Evolutionary conservation across 441 rosid species (phyloP).

Genomic region (Jatropha podagrica): DNA sequence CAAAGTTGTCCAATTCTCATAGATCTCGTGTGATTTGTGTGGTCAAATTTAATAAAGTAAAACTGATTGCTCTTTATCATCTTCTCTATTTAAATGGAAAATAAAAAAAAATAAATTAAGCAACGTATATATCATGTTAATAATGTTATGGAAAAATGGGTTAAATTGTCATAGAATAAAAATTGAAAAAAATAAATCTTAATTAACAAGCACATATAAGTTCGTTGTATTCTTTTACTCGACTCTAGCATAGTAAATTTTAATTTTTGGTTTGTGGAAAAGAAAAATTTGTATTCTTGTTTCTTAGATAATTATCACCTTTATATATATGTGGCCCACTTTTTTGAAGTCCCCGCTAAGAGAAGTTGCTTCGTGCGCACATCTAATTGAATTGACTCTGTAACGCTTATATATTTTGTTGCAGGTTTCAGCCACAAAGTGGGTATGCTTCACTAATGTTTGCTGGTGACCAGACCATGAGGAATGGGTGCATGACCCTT

Average conservation of each 20-base stretch:
- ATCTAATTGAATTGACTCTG: neutral
- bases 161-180: no score
- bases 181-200: no score
- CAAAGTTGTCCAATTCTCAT: neutral
- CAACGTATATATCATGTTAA: no score
- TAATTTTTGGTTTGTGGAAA: neutral
- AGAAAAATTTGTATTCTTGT: neutral
- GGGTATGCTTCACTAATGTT: conserved; percentile 2
- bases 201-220: no score
- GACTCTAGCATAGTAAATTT: no score
- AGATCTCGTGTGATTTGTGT: no score
- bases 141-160: no score
- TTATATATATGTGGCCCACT: neutral
- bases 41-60: no score
- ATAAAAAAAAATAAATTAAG: no score
- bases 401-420: neutral
- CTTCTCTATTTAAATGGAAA: no score
- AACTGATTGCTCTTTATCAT: no score
- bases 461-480: conserved; percentile 15
- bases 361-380: neutral
- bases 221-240: no score
- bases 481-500: neutral
- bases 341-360: neutral
- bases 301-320: neutral
- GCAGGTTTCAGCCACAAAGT: neutral